Percentiles rank a stretch among this genome's conserved stretches.
Evolutionary conservation across 2,329 filamentous ascomycete genomes (phyloP).

Genomic region (Periconia sp.): DNA sequence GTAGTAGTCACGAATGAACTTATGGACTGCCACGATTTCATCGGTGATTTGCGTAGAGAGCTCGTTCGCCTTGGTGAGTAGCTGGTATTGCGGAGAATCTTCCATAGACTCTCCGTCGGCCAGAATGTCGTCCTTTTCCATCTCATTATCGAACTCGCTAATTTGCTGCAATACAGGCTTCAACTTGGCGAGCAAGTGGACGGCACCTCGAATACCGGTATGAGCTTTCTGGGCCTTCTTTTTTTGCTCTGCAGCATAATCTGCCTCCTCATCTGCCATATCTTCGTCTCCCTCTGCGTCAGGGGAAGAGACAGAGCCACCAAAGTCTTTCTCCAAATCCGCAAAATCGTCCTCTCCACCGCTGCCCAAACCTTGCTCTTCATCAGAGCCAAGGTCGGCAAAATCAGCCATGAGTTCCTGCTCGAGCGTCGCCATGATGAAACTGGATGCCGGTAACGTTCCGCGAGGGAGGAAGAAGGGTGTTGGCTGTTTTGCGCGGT

Average conservation of each 20-base stretch:
- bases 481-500: background rate
- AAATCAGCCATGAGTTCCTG: conserved; percentile 93
- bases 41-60: conserved; percentile 91
- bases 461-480: background rate
- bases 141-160: conserved; percentile 56
- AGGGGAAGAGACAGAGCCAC: conserved; percentile 32
- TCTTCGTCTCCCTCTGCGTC: conserved; percentile 64
- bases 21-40: conserved; percentile 91
- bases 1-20: conserved; percentile 95
- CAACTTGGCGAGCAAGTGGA: conserved; percentile 77
- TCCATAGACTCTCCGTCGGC: conserved; percentile 74
- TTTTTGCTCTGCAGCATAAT: conserved; percentile 53
- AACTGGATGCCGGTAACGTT: background rate
- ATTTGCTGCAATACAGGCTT: conserved; percentile 74
- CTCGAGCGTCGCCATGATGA: conserved; percentile 76
- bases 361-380: conserved; percentile 59
- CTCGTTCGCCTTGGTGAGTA: conserved; percentile 84
- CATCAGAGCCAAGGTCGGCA: conserved; percentile 80
- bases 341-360: conserved; percentile 39
- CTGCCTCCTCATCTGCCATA: conserved; percentile 63
- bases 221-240: conserved; percentile 69
- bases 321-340: conserved; percentile 40
- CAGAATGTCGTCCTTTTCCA: conserved; percentile 64
- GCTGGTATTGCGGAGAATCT: conserved; percentile 87
- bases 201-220: conserved; percentile 74